Conservation (phyloP, 257 asterid genomes). For the Galeopsis tetrahit region DNA sequence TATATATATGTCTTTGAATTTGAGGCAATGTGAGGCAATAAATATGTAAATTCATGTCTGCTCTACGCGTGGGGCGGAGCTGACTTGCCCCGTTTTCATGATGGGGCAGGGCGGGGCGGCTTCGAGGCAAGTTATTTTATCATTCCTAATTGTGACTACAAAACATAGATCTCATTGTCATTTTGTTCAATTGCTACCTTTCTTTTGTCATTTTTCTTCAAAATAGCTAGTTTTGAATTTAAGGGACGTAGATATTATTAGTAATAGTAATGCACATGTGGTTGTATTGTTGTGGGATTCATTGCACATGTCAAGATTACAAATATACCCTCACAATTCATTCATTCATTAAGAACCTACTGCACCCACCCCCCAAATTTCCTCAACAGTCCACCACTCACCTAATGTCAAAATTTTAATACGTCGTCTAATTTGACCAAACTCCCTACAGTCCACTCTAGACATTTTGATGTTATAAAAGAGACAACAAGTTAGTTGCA, state of each 20-base stretch:
- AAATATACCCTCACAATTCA: conserved; percentile 16
- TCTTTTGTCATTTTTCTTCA: not conserved
- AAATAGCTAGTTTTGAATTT: not conserved
- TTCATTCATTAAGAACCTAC: conserved; percentile 14
- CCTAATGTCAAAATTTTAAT: conserved; percentile 27
- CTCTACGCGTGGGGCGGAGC: no score
- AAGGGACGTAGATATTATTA: not conserved
- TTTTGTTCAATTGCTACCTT: not conserved
- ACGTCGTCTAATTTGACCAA: conserved; percentile 18
- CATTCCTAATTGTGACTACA: not conserved
- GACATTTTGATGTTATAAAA: conserved; percentile 2
- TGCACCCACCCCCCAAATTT: conserved; percentile 18
- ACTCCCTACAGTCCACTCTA: conserved; percentile 22
- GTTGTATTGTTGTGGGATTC: conserved; percentile 22
- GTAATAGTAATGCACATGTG: conserved; percentile 6
- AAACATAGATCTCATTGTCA: not conserved
- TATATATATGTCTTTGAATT: no score
- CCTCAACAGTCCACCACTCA: conserved; percentile 2
- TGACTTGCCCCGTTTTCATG: no score
- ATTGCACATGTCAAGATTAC: conserved; percentile 21
- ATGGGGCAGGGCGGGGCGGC: no score
- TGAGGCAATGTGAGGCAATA: no score
- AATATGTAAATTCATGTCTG: no score
- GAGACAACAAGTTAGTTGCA: conserved; percentile 1
- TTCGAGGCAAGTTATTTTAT: no score